Evolutionary conservation across 129 eudicot species (phyloP).

Genomic region (Pulicaria dysenterica): DNA sequence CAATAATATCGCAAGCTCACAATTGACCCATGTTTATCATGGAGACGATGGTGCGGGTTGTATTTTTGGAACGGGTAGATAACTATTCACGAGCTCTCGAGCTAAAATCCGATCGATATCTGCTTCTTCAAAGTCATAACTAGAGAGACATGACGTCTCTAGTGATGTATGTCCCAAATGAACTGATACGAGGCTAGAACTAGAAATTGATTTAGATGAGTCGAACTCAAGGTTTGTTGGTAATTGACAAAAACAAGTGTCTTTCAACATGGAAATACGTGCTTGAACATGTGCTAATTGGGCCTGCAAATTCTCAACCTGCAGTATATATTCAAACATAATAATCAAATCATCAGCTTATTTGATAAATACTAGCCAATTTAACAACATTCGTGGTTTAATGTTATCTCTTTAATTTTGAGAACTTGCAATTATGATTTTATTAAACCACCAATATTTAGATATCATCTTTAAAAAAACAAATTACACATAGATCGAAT

Average conservation of each 20-base stretch:
- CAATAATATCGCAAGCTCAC: too few species aligned
- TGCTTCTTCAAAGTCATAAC: conserved; percentile 27
- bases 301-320: conserved; percentile 68
- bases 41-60: too few species aligned
- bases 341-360: not conserved
- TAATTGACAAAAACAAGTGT: conserved; percentile 20
- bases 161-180: conserved; percentile 34
- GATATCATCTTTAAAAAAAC: too few species aligned
- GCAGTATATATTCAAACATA: not conserved
- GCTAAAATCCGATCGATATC: conserved; percentile 58
- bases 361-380: too few species aligned
- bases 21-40: too few species aligned
- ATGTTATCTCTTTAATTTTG: too few species aligned
- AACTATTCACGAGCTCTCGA: conserved; percentile 49
- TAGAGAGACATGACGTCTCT: conserved; percentile 31
- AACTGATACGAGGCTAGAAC: conserved; percentile 25
- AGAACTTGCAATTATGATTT: too few species aligned
- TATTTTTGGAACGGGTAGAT: conserved; percentile 25
- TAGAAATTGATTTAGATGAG: conserved; percentile 6
- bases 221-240: conserved; percentile 6
- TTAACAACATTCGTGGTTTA: too few species aligned
- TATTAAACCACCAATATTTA: too few species aligned
- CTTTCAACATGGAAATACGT: conserved; percentile 51
- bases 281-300: conserved; percentile 66
- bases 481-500: too few species aligned